These are phyloP conservation scores for Lagerstroemia speciosa DNA, from an alignment of 345 rosid species.

Conservation along the genomic window DNA sequence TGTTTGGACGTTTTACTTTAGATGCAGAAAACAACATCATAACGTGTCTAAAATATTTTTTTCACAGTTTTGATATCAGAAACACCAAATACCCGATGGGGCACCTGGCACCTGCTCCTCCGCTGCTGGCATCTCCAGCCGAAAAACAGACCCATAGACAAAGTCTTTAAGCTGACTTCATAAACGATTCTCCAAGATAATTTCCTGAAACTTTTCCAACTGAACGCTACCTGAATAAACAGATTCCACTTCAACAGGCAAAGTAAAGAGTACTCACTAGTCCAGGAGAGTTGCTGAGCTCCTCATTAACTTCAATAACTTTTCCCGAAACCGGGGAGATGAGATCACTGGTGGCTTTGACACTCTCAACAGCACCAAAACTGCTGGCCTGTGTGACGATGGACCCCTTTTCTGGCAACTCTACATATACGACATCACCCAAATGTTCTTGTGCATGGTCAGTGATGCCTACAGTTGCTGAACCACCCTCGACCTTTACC, in stretches of 20 bases:
- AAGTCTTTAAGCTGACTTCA: too few relatives aligned
- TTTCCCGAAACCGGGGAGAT: slow-evolving; percentile 86
- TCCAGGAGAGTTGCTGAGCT: slow-evolving; percentile 54
- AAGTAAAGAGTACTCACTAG: slow-evolving; percentile 43
- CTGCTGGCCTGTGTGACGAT: slow-evolving; percentile 54
- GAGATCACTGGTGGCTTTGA: slow-evolving; percentile 95
- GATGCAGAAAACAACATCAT: neutral
- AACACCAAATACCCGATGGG: too few relatives aligned
- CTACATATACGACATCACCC: slow-evolving; percentile 94
- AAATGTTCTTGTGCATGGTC: slow-evolving; percentile 97
- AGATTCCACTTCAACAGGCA: neutral
- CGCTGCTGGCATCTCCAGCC: too few relatives aligned
- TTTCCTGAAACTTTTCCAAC: neutral
- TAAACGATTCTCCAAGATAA: neutral
- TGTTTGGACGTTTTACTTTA: neutral
- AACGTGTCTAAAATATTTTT: too few relatives aligned
- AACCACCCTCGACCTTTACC: slow-evolving; percentile 71
- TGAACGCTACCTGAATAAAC: neutral
- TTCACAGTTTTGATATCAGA: too few relatives aligned
- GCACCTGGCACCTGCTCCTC: too few relatives aligned
- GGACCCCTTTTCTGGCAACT: slow-evolving; percentile 72
- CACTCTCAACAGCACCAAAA: slow-evolving; percentile 98
- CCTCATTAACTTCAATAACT: slow-evolving; percentile 67
- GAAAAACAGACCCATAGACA: too few relatives aligned
- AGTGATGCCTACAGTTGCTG: slow-evolving; percentile 82